Percentiles rank a stretch among this genome's conserved stretches.
Evolutionary conservation across 106 monocot species (phyloP).

Genomic region (Xerophyta viscosa): DNA sequence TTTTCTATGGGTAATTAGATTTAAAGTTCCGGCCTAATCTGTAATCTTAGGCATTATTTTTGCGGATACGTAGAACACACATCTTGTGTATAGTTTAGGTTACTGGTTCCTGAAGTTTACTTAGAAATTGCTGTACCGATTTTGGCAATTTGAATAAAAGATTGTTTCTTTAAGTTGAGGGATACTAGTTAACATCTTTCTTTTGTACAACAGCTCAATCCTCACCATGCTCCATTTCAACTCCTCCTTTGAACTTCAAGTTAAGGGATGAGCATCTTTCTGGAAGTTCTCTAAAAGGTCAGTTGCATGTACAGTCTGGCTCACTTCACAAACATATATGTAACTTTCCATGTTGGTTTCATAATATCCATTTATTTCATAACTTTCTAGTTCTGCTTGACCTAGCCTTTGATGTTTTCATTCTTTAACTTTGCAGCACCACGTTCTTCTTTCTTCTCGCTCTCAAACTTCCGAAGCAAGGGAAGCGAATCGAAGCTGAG

Average conservation of each 20-base stretch:
- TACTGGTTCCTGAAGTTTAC: neutral
- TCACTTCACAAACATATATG: too few relatives aligned
- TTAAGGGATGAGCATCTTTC: constrained; percentile 37
- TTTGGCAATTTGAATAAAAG: too few relatives aligned
- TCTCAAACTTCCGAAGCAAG: constrained; percentile 80
- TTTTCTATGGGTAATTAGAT: too few relatives aligned
- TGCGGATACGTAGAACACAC: too few relatives aligned
- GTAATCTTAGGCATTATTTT: too few relatives aligned
- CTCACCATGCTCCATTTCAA: constrained; percentile 22
- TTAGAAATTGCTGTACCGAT: too few relatives aligned
- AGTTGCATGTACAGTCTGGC: neutral
- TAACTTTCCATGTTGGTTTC: neutral
- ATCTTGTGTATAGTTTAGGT: too few relatives aligned
- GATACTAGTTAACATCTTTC: too few relatives aligned
- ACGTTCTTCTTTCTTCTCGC: constrained; percentile 96
- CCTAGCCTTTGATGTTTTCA: too few relatives aligned
- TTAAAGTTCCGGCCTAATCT: too few relatives aligned
- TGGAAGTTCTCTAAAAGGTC: constrained; percentile 53
- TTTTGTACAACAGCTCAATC: constrained; percentile 33
- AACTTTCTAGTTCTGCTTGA: too few relatives aligned
- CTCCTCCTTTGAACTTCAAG: constrained; percentile 29
- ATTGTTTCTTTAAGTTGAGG: too few relatives aligned
- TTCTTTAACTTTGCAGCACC: constrained; percentile 43
- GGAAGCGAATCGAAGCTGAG: constrained; percentile 67
- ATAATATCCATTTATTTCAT: neutral